phyloP scores from a whole-genome alignment of 352 stramenopile species.

The Phytophthora macrochlamydospora region DNA sequence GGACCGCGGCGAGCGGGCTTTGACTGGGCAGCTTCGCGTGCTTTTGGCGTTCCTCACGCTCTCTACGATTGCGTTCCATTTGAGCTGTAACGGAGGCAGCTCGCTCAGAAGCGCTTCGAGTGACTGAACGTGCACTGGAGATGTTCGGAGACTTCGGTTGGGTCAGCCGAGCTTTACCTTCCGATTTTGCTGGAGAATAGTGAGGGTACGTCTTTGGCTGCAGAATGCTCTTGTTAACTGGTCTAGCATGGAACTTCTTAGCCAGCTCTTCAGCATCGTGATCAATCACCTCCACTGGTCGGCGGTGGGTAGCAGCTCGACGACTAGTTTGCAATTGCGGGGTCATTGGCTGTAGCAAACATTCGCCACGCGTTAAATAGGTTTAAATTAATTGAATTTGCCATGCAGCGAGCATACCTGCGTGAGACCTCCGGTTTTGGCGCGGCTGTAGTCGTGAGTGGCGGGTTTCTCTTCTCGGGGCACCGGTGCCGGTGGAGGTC shows the following conservation, averaged over 20 bases:
- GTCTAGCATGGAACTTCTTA: constrained; percentile 79
- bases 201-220: constrained; percentile 38
- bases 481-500: constrained; percentile 28
- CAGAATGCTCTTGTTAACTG: constrained; percentile 65
- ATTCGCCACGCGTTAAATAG: background rate
- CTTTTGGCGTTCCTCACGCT: constrained; percentile 45
- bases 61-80: constrained; percentile 49
- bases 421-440: constrained; percentile 38
- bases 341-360: constrained; percentile 48
- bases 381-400: background rate
- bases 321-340: constrained; percentile 72
- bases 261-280: constrained; percentile 74
- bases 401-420: constrained; percentile 32
- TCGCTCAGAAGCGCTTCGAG: constrained; percentile 38
- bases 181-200: constrained; percentile 33
- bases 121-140: constrained; percentile 37
- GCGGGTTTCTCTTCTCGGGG: constrained; percentile 31
- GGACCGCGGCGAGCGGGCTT: constrained; percentile 37
- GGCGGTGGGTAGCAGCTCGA: constrained; percentile 58
- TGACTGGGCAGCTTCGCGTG: constrained; percentile 20
- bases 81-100: constrained; percentile 32
- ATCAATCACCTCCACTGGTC: constrained; percentile 62
- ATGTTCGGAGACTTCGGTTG: constrained; percentile 52
- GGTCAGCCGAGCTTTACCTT: constrained; percentile 42
- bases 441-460: constrained; percentile 26